Evolutionary conservation across 208 protist species (phyloP).

Genomic region (Acanthamoeba polyphaga): DNA sequence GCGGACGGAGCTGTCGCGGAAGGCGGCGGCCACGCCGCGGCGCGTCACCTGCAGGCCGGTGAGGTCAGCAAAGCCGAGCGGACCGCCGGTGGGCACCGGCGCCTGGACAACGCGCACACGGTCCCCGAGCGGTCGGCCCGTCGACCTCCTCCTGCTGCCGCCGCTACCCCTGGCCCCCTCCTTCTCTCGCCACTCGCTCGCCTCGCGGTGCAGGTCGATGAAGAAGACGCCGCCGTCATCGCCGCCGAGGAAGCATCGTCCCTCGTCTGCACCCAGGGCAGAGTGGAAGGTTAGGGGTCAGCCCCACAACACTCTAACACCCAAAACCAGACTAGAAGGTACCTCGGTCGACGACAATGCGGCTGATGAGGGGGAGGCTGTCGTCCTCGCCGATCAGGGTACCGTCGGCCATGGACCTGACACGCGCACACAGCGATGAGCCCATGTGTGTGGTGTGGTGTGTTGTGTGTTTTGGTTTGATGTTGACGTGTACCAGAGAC

Average conservation of each 20-base stretch:
- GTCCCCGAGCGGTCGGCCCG: neutral
- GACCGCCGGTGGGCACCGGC: neutral
- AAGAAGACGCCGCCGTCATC: conserved; percentile 18
- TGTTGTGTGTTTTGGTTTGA: neutral
- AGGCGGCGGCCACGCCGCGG: neutral
- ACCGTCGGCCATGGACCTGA: neutral
- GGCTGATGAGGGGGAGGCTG: neutral
- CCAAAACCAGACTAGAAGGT: too few species aligned
- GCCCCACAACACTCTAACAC: too few species aligned
- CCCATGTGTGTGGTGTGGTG: neutral
- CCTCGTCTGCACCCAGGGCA: neutral
- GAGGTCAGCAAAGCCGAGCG: neutral
- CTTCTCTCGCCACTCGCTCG: neutral
- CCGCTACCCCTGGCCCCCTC: neutral
- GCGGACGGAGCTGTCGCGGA: neutral
- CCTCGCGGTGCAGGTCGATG: neutral
- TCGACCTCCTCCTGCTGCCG: neutral
- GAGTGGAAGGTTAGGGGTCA: too few species aligned
- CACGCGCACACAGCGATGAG: neutral
- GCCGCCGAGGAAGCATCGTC: neutral
- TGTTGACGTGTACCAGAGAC: neutral
- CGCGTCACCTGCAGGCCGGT: neutral
- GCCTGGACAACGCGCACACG: neutral
- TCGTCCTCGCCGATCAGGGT: neutral
- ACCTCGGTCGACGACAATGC: neutral